Evolutionary conservation across 2,329 filamentous ascomycete genomes (phyloP).

Genomic region (Cladobotryum mycophilum): DNA sequence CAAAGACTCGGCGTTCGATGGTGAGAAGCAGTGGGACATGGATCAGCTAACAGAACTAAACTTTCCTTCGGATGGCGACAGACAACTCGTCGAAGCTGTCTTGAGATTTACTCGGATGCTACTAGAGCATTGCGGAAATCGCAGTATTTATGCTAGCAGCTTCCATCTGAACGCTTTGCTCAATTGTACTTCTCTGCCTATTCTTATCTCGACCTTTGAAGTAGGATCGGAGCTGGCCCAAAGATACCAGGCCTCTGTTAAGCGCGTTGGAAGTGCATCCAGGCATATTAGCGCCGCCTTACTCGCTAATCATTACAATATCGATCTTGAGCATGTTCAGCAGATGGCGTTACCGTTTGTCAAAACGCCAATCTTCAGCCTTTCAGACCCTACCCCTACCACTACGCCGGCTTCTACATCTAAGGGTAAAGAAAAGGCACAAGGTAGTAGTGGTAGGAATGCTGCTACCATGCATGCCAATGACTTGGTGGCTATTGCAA

Average conservation of each 20-base stretch:
- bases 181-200: slow-evolving; percentile 73
- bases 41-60: slow-evolving; percentile 51
- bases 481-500: slow-evolving; percentile 71
- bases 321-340: slow-evolving; percentile 72
- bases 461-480: slow-evolving; percentile 66
- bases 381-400: slow-evolving; percentile 46
- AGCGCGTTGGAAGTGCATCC: slow-evolving; percentile 60
- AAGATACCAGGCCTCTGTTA: slow-evolving; percentile 84
- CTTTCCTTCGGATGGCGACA: slow-evolving; percentile 70
- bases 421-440: slow-evolving; percentile 70
- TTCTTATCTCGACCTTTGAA: slow-evolving; percentile 72
- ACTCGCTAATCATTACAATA: slow-evolving; percentile 78
- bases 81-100: slow-evolving; percentile 70
- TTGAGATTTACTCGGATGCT: slow-evolving; percentile 82
- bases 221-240: slow-evolving; percentile 83
- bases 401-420: slow-evolving; percentile 48
- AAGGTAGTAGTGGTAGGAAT: slow-evolving; percentile 36
- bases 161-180: slow-evolving; percentile 81
- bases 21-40: slow-evolving; percentile 38
- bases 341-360: slow-evolving; percentile 77
- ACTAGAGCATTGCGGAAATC: slow-evolving; percentile 90
- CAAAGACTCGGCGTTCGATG: slow-evolving; percentile 44
- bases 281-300: slow-evolving; percentile 65
- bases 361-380: slow-evolving; percentile 56
- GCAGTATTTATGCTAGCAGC: slow-evolving; percentile 94